Evolutionary conservation across 1,284 basidiomycete genomes (phyloP), one percentile per base, ranked within the genome.

Genomic region (Ceratobasidium sp.): DNA sequence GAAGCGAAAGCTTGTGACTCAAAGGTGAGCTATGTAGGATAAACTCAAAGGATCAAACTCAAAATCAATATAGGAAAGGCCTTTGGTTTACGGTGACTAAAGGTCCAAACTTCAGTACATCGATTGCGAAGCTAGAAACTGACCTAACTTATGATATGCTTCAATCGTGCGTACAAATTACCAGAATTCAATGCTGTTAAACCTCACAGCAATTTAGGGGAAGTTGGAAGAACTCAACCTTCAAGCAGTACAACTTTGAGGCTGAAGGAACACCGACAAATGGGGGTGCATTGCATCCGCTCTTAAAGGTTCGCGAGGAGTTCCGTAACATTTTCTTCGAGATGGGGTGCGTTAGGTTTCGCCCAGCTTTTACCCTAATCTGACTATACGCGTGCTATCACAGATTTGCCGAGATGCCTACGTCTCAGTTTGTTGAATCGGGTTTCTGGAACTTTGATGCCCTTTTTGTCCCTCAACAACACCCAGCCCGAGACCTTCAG

Each of bases 381-480:
- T 65, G 6, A 74, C 34, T n/a, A 1, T 30, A 18, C n/a, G n/a
- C 4, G 16, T 45, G 8, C 32, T n/a, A 69, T 60, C 26, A 23
- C 76, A 97, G 96, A 16, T 99, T 99, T 83, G 91, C 95, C 72
- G 97, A 99, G 83, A 99, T 99, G 97, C 96, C 97, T 5, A 98
- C 97, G n/a, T 91, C 92, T 74, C 91, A 92, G 73, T 99, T 96
- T 80, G 96, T 99, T 73, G 97, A 99, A 82, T 97, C 95, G 30
- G 92, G 92, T 41, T 99, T 99, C 88, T 99, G 97, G 97, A 98
- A 97, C 81, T 99, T 99, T 82, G 97, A 99, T 80, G 91, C 96
- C 9, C 87, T 99, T 76, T 99, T 97, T 80, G 97, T 99, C 0
- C 97, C 97, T 0, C 97, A 99, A 80, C 97, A 99, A 82, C 97